Evolutionary conservation across 2,329 filamentous ascomycete genomes (phyloP), one percentile per base, ranked within the genome.

Genomic region (Xylaria sp.): DNA sequence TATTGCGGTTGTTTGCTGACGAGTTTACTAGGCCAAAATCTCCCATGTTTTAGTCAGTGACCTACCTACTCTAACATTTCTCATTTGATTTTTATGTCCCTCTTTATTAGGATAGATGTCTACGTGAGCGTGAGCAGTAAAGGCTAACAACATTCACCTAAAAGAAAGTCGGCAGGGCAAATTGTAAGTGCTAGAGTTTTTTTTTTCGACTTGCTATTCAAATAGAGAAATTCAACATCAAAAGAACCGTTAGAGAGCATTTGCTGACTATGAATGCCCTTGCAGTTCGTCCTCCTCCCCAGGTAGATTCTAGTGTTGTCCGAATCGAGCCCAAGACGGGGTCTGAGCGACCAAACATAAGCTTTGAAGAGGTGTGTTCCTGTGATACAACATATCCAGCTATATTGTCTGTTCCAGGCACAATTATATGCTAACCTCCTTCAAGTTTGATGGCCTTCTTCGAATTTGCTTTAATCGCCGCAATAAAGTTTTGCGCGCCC

Each of bases 261-360:
- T 44, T 15, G 17, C 59, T 57, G 20, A 57, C 54, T 5, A 38
- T 17, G 10, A 47, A 31, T 17, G 5, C 22, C 4, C 11, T 25
- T 33, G 0, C 13, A 68, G 66, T 98, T 86, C 93, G 93, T 69
- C 96, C 96, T 0, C 95, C 96, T 0, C 96, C 96, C 9, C 73
- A 73, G 55, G 96, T 99, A 65, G 96, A 99, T 80, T 93, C 89
- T 7, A 94, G 91, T 17, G 69, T 71, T 7, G 94, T 97, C 54
- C 87, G 94, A 67, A 91, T 97, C 72, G 92, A 95, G 76, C 94
- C 94, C 25, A 96, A 97, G 82, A 86, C 87, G 42, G 94, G 94
- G 11, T 83, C 81, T 54, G 87, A 90, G 71, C 84, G 93, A 42
- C 95, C 95, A 60, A 90, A 93, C 73, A 94, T 98, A 70, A 92